Base-by-base conservation (phyloP, 495 filamentous ascomycete genomes). In the Aspergillus homomorphus region DNA sequence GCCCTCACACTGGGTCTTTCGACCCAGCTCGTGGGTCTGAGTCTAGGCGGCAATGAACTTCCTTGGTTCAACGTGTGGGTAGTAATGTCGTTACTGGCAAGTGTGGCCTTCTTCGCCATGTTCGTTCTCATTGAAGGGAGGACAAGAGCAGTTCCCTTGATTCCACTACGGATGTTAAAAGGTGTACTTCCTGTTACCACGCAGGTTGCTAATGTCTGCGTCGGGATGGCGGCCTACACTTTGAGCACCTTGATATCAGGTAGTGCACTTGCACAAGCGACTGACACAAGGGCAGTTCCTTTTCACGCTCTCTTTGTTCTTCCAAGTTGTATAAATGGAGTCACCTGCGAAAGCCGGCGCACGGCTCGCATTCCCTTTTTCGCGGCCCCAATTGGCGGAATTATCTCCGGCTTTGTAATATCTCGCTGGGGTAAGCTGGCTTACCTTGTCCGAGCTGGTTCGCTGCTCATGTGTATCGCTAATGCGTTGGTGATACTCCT, bases 251-350 rank as follows among this genome's bases (percentile, higher is more conserved):
- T 43, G 20, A 30, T 44, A 8, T 9, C 43, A 33, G 8, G 24
- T 53, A 45, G 7, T 23, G 44, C 49, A 14, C 21, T n/a, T 20
- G 22, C n/a, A 21, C 15, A 7, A 22, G 2, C n/a, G 20, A 23
- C 45, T 56, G 16, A 33, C n/a, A 30, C 10, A 4, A 22, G 18
- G 18, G 45, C 30, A 88, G 84, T 88, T 84, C 58, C 79, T 88
- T 45, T 88, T 88, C 64, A 83, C 80, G 10, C 78, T 87, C 1
- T 84, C 85, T 4, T 68, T 88, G 15, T 82, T 86, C 53, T 87
- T 87, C 66, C 84, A 87, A 60, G 79, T 85, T 1, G 78, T 87
- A 12, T 70, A 87, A 14, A 72, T 82, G 2, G 85, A 88, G 33
- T 84, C 82, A 5, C 79, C 85, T 5, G 81, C 82, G 5, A 82